phyloP scores from a whole-genome alignment of 768 basidiomycete species.

The Russula sp. region DNA sequence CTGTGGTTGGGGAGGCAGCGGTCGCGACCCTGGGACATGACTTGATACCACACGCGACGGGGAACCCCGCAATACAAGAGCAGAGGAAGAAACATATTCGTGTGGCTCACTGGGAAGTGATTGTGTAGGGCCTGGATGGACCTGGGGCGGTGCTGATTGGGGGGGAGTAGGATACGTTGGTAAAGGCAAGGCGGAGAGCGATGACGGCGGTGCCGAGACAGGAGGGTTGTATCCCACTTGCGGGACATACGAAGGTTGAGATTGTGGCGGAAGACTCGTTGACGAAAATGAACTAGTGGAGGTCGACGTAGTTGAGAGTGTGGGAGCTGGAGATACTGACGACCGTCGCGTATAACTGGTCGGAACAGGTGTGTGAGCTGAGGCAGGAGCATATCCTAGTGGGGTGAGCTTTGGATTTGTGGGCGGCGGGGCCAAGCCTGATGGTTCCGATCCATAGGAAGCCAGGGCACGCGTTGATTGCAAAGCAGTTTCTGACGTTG shows the following conservation, averaged over 20 bases:
- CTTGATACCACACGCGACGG: slow-evolving; percentile 13
- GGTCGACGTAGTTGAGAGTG: slow-evolving; percentile 1
- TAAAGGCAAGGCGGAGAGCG: slow-evolving; percentile 23
- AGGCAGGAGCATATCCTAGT: slow-evolving; percentile 25
- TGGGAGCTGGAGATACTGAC: slow-evolving; percentile 21
- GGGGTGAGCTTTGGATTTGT: slow-evolving; percentile 27
- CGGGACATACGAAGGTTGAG: slow-evolving; percentile 5
- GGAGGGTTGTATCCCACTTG: slow-evolving; percentile 19
- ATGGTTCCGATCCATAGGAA: slow-evolving; percentile 25
- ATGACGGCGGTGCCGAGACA: slow-evolving; percentile 25
- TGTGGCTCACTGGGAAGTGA: not conserved
- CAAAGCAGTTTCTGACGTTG: slow-evolving; percentile 16
- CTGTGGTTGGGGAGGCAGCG: slow-evolving; percentile 23
- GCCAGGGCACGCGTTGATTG: slow-evolving; percentile 1
- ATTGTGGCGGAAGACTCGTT: slow-evolving; percentile 4
- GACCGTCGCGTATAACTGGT: slow-evolving; percentile 1
- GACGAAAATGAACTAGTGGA: slow-evolving; percentile 13
- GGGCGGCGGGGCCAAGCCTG: slow-evolving; percentile 19
- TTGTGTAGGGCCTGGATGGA: slow-evolving; percentile 2
- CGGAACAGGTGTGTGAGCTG: slow-evolving; percentile 22
- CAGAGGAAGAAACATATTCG: slow-evolving; percentile 14
- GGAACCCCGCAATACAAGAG: slow-evolving; percentile 4
- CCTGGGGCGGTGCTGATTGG: slow-evolving; percentile 30
- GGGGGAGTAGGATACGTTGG: slow-evolving; percentile 35
- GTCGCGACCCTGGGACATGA: slow-evolving; percentile 23